phyloP scores from a whole-genome alignment of 2,329 filamentous ascomycete species.

The Ceratocystis huliohia region DNA sequence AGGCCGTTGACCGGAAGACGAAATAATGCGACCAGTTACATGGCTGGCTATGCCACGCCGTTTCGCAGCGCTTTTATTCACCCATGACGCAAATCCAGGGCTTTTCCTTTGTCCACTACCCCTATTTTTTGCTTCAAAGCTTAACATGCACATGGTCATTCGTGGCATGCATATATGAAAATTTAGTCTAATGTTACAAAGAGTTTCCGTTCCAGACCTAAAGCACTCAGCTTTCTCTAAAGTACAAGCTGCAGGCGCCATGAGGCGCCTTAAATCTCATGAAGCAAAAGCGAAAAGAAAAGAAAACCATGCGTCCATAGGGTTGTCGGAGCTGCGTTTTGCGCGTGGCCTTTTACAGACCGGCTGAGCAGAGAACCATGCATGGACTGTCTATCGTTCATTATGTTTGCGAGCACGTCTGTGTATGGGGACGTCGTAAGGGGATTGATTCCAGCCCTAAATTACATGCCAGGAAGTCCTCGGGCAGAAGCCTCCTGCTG shows the following conservation, averaged over 20 bases:
- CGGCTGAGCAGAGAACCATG: constrained; percentile 8
- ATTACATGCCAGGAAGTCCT: constrained; percentile 19
- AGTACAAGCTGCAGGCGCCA: background rate
- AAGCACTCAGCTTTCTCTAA: background rate
- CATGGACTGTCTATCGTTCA: background rate
- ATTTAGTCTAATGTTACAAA: constrained; percentile 21
- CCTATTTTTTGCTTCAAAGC: background rate
- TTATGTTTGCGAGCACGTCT: background rate
- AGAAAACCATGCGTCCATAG: background rate
- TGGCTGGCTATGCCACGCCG: background rate
- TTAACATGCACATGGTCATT: background rate
- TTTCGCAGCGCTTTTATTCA: background rate
- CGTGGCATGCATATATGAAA: background rate
- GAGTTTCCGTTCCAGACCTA: constrained; percentile 7
- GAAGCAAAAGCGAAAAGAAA: background rate
- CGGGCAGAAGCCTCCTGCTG: constrained; percentile 42
- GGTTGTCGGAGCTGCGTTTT: background rate
- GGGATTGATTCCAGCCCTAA: background rate
- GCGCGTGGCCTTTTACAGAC: background rate
- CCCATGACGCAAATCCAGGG: too few relatives aligned
- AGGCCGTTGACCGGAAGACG: constrained; percentile 22
- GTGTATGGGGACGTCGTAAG: background rate
- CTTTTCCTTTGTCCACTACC: too few relatives aligned
- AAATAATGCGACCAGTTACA: background rate
- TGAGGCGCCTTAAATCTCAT: background rate